Evolutionary conservation across 148 eudicot genomes (phyloP).

Genomic region (Silene uniflora): DNA sequence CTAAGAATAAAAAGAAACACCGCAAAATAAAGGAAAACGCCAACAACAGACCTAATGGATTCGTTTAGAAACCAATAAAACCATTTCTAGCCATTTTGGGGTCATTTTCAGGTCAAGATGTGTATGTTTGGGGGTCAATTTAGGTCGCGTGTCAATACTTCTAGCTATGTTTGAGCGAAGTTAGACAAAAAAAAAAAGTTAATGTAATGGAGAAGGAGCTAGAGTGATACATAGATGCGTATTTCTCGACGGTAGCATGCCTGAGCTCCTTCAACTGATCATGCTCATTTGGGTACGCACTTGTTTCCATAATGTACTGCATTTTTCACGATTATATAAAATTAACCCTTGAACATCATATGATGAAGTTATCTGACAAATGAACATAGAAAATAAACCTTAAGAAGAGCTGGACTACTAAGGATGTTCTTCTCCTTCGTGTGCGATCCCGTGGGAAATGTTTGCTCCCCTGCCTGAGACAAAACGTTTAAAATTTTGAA

Average conservation of each 20-base stretch:
- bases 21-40: too few species aligned
- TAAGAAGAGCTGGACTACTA: neutral
- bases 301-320: conserved; percentile 32
- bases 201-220: too few species aligned
- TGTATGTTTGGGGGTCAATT: too few species aligned
- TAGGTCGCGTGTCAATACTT: too few species aligned
- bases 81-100: too few species aligned
- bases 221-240: conserved; percentile 22
- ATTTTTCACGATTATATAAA: neutral
- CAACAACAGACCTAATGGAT: too few species aligned
- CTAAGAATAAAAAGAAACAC: conserved; percentile 16
- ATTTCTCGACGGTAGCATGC: conserved; percentile 27
- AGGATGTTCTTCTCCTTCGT: conserved; percentile 2
- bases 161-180: too few species aligned
- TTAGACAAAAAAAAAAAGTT: neutral
- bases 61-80: too few species aligned
- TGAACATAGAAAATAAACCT: neutral
- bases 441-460: neutral
- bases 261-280: conserved; percentile 30
- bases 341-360: neutral
- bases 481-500: neutral
- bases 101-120: too few species aligned
- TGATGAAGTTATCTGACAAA: too few species aligned
- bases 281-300: conserved; percentile 34
- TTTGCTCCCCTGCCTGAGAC: neutral